Evolutionary conservation across 176 grass and related monocot species (phyloP).

Genomic region (Ensete glaucum): DNA sequence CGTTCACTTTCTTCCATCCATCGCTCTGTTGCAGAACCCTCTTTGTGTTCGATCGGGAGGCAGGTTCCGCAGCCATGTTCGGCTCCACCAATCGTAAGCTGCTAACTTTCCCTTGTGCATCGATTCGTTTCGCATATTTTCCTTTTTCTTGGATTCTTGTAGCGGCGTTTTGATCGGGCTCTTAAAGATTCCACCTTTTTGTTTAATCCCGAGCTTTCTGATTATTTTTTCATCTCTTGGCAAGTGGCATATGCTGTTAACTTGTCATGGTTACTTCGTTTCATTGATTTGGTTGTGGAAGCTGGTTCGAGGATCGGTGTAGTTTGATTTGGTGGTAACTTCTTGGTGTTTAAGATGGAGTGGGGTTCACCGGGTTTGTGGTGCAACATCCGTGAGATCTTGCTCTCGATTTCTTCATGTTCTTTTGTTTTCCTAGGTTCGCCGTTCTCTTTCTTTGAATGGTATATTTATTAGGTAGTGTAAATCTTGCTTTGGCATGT

Average conservation of each 20-base stretch:
- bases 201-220: neutral
- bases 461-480: neutral
- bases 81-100: conserved; percentile 5
- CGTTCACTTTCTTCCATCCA: too few species aligned
- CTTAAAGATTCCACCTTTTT: neutral
- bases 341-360: neutral
- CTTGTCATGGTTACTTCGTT: neutral
- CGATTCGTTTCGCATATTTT: neutral
- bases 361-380: neutral
- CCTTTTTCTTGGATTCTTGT: neutral
- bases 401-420: neutral
- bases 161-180: neutral
- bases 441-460: neutral
- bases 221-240: neutral
- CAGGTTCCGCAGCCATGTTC: neutral
- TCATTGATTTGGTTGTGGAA: neutral
- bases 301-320: neutral
- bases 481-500: neutral
- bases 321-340: neutral
- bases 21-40: neutral
- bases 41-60: neutral
- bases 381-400: neutral
- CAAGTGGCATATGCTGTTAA: neutral
- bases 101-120: neutral
- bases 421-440: too few species aligned